A percentile compares a stretch with the other conserved stretches of the same genome.
Evolutionary conservation across 257 asterid genomes (phyloP).

Genomic region (Solanum pinnatisectum): DNA sequence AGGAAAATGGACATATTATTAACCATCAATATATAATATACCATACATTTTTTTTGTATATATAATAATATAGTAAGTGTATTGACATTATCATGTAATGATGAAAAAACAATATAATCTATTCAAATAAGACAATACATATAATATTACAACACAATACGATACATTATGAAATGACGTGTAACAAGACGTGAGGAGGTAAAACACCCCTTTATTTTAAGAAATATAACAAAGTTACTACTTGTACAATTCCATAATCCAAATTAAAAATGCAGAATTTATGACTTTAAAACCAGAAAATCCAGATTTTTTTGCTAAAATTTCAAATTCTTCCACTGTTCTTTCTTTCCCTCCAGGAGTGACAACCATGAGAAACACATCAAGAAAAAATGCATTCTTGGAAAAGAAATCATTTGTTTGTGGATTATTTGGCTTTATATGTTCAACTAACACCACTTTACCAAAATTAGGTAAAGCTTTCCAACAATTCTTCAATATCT

Average conservation of each 20-base stretch:
- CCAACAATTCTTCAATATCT: constrained; percentile 12
- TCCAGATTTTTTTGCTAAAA: constrained; percentile 10
- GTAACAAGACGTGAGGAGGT: background rate
- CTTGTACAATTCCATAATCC: constrained; percentile 19
- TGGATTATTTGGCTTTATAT: constrained; percentile 5
- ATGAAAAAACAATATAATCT: background rate
- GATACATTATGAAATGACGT: background rate
- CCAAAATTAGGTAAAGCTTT: constrained; percentile 8
- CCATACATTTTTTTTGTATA: too few relatives aligned
- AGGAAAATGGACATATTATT: too few relatives aligned
- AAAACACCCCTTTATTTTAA: background rate
- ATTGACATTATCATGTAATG: background rate
- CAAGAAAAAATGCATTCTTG: background rate
- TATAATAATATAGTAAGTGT: too few relatives aligned
- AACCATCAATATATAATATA: too few relatives aligned
- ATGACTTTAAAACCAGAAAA: constrained; percentile 1
- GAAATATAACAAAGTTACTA: background rate
- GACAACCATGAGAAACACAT: constrained; percentile 5
- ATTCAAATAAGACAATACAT: background rate
- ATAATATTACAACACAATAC: background rate
- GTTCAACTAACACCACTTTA: constrained; percentile 8
- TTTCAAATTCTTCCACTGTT: constrained; percentile 3
- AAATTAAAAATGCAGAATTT: background rate
- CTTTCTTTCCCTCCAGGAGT: constrained; percentile 20
- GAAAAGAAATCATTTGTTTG: background rate